A percentile compares a stretch with the other conserved stretches of the same genome.
These are phyloP conservation scores for Knufia petricola DNA, from an alignment of 2,329 filamentous ascomycete species.

Conservation along the genomic window DNA sequence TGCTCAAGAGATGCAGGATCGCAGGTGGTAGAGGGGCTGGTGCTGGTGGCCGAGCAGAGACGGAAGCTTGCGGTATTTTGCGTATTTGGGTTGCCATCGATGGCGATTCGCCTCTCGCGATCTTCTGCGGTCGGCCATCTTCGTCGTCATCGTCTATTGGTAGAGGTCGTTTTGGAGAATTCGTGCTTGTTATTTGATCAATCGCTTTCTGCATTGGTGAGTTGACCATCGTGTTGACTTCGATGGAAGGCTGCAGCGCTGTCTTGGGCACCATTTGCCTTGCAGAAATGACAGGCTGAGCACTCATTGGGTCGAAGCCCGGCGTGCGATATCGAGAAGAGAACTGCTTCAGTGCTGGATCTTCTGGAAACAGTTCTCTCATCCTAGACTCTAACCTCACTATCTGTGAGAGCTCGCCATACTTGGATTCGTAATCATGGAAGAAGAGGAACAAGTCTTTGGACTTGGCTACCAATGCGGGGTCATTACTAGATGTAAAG, in stretches of 20 bases:
- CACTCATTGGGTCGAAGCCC: constrained; percentile 69
- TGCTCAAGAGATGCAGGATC: constrained; percentile 53
- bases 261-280: constrained; percentile 63
- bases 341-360: constrained; percentile 67
- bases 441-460: constrained; percentile 85
- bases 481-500: constrained; percentile 56
- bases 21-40: constrained; percentile 64
- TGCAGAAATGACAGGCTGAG: constrained; percentile 71
- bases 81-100: constrained; percentile 71
- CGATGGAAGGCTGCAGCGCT: constrained; percentile 27
- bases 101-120: constrained; percentile 81
- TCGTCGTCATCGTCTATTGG: constrained; percentile 56
- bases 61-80: constrained; percentile 72
- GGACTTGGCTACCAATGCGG: constrained; percentile 62
- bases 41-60: constrained; percentile 26
- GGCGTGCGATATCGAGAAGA: constrained; percentile 62
- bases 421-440: constrained; percentile 89
- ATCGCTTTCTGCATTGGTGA: constrained; percentile 30
- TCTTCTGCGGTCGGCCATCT: constrained; percentile 65
- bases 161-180: constrained; percentile 48
- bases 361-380: constrained; percentile 84
- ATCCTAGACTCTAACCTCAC: constrained; percentile 85
- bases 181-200: constrained; percentile 27
- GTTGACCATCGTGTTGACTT: constrained; percentile 22
- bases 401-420: constrained; percentile 84